Evolutionary conservation across 371 early-diverging fungal species (phyloP), one percentile per base, ranked within the genome.

Genomic region (Nematocida sp.): DNA sequence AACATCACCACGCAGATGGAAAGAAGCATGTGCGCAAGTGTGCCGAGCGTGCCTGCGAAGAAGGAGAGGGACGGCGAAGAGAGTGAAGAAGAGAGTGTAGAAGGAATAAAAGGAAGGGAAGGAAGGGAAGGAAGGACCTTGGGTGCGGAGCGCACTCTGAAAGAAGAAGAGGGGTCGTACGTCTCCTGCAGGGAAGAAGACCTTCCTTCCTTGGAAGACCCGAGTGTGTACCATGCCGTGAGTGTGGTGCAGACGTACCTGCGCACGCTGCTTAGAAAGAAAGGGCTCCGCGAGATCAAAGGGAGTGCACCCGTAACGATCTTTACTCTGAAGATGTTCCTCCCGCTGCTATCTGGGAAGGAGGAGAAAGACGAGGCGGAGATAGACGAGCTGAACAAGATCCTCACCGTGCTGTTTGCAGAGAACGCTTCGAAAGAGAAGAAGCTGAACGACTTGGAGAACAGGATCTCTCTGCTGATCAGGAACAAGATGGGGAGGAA

Each of bases 401-500:
- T 79, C 38, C 80, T 79, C n/a, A 78, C 86, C 82, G 90, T 88
- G 37, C 83, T 94, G 38, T 76, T 87, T 87, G 60, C 85, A 85
- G 92, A 94, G 67, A 95, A 93, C 82, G 87, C 88, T 46, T 85
- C 86, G 41, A 82, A 88, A 11, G 92, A 94, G 70, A 83, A 85
- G 0, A 87, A 90, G 41, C 83, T 96, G 23, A 91, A 87, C 65
- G 88, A 89, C 21, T 85, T 95, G 1, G 95, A 97, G 77, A 88
- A 90, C 64, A 94, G 94, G 80, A 94, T 96, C 67, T 90, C 94
- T 11, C 85, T 96, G 19, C 87, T 99, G 23, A 88, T 96, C 37
- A 89, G 91, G 75, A 99, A 99, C 83, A 90, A 91, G 54, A 91
- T 94, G 58, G 87, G 91, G 8, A 83, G 96, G 41, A 92, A 93